Conservation (phyloP, 805 yeast genomes). For the Kodamaea laetipori region DNA sequence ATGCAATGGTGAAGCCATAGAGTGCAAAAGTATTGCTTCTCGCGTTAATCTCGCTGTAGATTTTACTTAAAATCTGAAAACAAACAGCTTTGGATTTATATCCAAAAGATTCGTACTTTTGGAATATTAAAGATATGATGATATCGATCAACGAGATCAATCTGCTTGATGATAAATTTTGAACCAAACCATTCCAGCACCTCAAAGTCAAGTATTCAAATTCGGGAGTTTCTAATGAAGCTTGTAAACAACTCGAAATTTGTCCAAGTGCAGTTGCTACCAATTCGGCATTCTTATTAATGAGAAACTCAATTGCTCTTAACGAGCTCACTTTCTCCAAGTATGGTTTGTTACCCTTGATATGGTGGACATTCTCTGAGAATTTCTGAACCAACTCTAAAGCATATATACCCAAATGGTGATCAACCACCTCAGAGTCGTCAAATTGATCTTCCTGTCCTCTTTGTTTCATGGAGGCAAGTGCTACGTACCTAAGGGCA, state of each 20-base stretch:
- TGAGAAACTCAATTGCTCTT: constrained; percentile 70
- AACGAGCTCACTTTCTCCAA: constrained; percentile 71
- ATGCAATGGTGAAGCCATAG: constrained; percentile 56
- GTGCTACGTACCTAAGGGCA: constrained; percentile 43
- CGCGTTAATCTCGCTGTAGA: constrained; percentile 33
- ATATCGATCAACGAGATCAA: constrained; percentile 71
- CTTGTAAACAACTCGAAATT: constrained; percentile 80
- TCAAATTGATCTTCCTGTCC: constrained; percentile 14
- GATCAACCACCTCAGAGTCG: constrained; percentile 28
- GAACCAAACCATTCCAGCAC: constrained; percentile 68
- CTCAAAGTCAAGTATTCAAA: constrained; percentile 62
- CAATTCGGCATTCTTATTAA: constrained; percentile 58
- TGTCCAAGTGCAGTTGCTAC: constrained; percentile 69
- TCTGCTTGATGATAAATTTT: constrained; percentile 55
- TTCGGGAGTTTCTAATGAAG: constrained; percentile 65
- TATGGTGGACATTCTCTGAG: constrained; percentile 76
- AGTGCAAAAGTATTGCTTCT: constrained; percentile 47
- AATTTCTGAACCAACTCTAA: constrained; percentile 77
- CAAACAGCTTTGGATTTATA: constrained; percentile 53
- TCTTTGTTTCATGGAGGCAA: constrained; percentile 25
- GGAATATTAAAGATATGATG: constrained; percentile 70
- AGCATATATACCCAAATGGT: constrained; percentile 32
- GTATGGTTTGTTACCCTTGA: constrained; percentile 53
- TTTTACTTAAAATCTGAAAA: constrained; percentile 47
- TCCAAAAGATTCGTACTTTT: constrained; percentile 60